Evolutionary conservation across 1,284 basidiomycete species (phyloP).

Genomic region (Moesziomyces sp.): DNA sequence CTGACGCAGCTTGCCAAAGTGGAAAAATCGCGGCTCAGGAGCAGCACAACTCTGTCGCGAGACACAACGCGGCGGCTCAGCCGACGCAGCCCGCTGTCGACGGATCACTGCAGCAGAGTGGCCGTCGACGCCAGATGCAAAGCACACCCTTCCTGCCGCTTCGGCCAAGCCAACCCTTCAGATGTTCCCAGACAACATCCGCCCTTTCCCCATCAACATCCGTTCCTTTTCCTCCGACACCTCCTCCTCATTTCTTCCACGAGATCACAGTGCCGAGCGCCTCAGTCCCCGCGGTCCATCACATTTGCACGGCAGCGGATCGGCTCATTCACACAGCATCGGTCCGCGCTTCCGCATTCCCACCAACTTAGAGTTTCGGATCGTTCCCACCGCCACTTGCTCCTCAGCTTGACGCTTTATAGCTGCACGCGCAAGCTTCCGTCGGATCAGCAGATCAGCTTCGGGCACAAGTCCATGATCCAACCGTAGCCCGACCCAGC

Average conservation of each 20-base stretch:
- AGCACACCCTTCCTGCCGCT: too few relatives aligned
- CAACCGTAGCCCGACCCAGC: neutral
- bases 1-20: neutral
- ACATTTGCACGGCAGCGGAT: too few relatives aligned
- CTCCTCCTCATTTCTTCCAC: neutral
- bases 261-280: neutral
- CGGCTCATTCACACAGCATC: too few relatives aligned
- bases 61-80: neutral
- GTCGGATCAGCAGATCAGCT: slow-evolving; percentile 9
- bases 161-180: too few relatives aligned
- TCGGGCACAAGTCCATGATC: slow-evolving; percentile 8
- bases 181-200: too few relatives aligned
- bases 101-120: neutral
- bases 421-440: slow-evolving; percentile 2
- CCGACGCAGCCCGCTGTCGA: neutral
- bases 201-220: neutral
- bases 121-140: too few relatives aligned
- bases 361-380: slow-evolving; percentile 2
- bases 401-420: slow-evolving; percentile 5
- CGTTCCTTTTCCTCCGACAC: neutral
- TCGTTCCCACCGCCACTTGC: too few relatives aligned
- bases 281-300: neutral
- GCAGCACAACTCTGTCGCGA: neutral
- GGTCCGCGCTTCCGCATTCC: neutral
- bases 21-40: neutral